These are phyloP conservation scores for Volvox carteri DNA, from an alignment of 163 green algal species.

Conservation along the genomic window DNA sequence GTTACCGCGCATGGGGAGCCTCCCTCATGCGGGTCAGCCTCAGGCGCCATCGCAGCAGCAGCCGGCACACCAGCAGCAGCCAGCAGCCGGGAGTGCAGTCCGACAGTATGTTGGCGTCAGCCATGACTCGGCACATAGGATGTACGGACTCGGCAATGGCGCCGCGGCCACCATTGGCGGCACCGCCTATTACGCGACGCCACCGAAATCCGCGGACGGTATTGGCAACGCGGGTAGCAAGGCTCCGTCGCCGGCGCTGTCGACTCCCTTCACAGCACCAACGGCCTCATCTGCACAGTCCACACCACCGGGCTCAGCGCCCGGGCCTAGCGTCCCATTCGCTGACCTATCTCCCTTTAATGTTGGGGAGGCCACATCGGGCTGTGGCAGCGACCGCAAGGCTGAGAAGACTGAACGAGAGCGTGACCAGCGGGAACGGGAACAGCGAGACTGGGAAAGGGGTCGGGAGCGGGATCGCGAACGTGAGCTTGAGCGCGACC, in stretches of 20 bases:
- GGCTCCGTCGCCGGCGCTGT: conserved; percentile 33
- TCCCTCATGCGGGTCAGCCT: background rate
- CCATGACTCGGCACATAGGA: conserved; percentile 5
- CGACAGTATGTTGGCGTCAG: background rate
- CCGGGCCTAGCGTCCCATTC: background rate
- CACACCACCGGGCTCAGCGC: conserved; percentile 25
- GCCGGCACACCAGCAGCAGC: conserved; percentile 10
- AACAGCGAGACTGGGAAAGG: background rate
- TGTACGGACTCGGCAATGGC: background rate
- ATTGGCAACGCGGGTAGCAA: conserved; percentile 21
- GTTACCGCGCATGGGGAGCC: conserved; percentile 1
- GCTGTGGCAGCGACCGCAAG: background rate
- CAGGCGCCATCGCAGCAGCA: conserved; percentile 5
- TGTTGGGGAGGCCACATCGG: background rate
- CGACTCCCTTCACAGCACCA: conserved; percentile 9
- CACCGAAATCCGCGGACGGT: background rate
- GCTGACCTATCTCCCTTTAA: conserved; percentile 58
- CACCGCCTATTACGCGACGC: background rate
- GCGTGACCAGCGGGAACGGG: background rate
- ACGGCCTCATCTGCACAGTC: conserved; percentile 32
- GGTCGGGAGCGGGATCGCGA: background rate
- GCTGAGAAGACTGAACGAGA: conserved; percentile 2
- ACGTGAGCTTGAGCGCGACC: background rate
- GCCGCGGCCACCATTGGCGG: background rate
- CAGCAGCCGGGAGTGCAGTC: background rate